Conservation (phyloP, 208 protist species). For the Histomonas meleagridis region DNA sequence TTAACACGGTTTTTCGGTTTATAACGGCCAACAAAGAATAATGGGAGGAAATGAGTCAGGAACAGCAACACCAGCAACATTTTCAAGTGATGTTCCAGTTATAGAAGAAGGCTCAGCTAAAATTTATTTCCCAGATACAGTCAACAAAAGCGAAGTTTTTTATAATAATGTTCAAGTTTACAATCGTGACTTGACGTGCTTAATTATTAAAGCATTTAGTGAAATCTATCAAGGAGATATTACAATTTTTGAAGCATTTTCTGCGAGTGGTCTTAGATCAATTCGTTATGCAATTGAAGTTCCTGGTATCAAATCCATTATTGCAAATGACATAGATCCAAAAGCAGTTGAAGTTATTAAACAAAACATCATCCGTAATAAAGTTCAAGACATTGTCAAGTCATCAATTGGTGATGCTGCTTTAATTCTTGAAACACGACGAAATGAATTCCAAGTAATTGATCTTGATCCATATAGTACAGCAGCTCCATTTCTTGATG, state of each 20-base stretch:
- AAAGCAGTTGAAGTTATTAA: constrained; percentile 79
- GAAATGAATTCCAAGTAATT: constrained; percentile 79
- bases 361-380: constrained; percentile 82
- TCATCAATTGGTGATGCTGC: constrained; percentile 38
- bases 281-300: constrained; percentile 82
- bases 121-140: background rate
- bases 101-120: background rate
- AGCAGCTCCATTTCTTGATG: constrained; percentile 83
- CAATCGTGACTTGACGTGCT: constrained; percentile 88
- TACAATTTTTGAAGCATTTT: constrained; percentile 41
- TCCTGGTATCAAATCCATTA: constrained; percentile 56
- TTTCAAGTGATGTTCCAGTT: background rate
- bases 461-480: constrained; percentile 97
- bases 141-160: constrained; percentile 45
- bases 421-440: constrained; percentile 59
- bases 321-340: constrained; percentile 87
- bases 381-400: constrained; percentile 63
- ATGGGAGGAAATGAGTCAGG: too few relatives aligned
- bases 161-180: constrained; percentile 57
- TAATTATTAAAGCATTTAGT: constrained; percentile 69
- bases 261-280: constrained; percentile 64
- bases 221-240: constrained; percentile 43
- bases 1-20: too few relatives aligned
- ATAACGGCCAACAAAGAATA: too few relatives aligned
- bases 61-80: too few relatives aligned